Evolutionary conservation across 2,329 filamentous ascomycete genomes (phyloP).

Genomic region (Didymella arachidicola): DNA sequence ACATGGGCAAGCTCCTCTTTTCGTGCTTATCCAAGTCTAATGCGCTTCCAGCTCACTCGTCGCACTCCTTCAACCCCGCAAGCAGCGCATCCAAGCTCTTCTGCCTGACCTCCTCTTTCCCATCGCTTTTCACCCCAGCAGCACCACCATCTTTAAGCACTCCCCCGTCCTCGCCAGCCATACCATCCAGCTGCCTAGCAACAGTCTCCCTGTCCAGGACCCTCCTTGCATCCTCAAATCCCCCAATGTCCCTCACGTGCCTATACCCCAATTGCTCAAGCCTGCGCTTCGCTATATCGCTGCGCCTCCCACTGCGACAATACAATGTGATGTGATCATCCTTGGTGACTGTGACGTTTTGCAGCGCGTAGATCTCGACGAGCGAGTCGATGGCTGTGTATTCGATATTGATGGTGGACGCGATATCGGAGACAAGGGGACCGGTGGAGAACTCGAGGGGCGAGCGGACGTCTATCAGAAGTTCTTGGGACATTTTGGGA

Average conservation of each 20-base stretch:
- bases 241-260: conserved; percentile 48
- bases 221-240: conserved; percentile 43
- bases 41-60: neutral
- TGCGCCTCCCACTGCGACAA: conserved; percentile 48
- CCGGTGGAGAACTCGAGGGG: conserved; percentile 48
- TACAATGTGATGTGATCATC: conserved; percentile 48
- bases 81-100: conserved; percentile 37
- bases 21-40: too few species aligned
- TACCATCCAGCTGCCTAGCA: conserved; percentile 24
- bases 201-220: conserved; percentile 41
- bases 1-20: too few species aligned
- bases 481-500: conserved; percentile 21
- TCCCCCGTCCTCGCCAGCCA: conserved; percentile 2
- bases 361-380: conserved; percentile 29
- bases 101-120: conserved; percentile 3
- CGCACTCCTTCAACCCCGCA: conserved; percentile 37
- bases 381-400: conserved; percentile 47
- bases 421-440: conserved; percentile 34
- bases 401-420: conserved; percentile 48
- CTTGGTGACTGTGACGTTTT: conserved; percentile 32
- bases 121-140: neutral
- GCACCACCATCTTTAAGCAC: neutral
- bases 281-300: conserved; percentile 43
- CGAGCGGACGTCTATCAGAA: conserved; percentile 50
- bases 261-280: conserved; percentile 41